Base-by-base conservation (phyloP, 202 grass and related monocot genomes). In the Elaeis oleifera region DNA sequence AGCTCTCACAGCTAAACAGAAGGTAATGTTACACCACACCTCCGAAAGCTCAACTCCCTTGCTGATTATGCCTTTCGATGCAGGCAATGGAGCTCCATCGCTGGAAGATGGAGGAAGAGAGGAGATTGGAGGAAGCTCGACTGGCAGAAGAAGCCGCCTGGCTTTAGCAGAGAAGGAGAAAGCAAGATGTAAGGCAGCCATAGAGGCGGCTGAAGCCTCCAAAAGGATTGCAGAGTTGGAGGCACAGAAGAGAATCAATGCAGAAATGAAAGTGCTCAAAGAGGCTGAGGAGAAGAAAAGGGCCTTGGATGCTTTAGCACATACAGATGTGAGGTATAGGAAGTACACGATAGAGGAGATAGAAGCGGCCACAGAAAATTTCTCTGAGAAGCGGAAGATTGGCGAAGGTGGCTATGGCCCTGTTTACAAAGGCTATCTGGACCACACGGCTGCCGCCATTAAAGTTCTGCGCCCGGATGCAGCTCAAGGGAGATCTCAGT, bases 1-100 rank as follows among this genome's bases (percentile, higher is more conserved):
- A 76, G 91, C 91, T 4, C 81, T 96, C 6, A 77, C 72, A 4
- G 91, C 84, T 0, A 96, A 88, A 53, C 80, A 90, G 61, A 86
- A 90, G 81, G 85, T 78, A 52, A 61, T 14, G 36, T 44, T 13
- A 9, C 36, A 13, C 36, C 8, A 44, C 36, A 44, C 36, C 1
- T 44, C 9, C 8, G 11, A 44, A 44, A 13, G 36, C 36, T 13
- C 36, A 6, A 67, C 14, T 54, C 26, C 6, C 29, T 32, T 36
- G 13, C 25, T 54, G 24, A 67, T 32, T 50, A 67, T 6, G 7
- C 5, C n/a, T 18, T 2, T 4, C 32, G 16, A 16, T 7, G 51
- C 64, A 67, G 64, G 52, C 51, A 16, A 68, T n/a, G 51, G 65
- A 68, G 51, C 52, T 68, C 18, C 51, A 56, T 3, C 25, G 16